Percentiles rank a stretch among this genome's conserved stretches.
Evolutionary conservation across 352 stramenopile genomes (phyloP).

Genomic region (Phytophthora cryptogea): DNA sequence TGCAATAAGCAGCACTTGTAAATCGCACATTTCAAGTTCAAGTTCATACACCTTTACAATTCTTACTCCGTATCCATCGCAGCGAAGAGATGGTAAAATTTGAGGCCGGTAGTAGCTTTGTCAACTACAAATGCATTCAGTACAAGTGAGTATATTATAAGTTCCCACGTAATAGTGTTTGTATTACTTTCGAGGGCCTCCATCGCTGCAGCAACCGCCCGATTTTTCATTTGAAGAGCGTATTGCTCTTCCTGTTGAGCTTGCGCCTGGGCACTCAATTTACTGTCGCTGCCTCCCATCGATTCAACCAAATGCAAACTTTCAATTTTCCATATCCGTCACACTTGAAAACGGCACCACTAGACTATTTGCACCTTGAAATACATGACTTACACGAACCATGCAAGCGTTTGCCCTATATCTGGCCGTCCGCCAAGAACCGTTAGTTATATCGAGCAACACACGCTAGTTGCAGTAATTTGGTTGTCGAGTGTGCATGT

Average conservation of each 20-base stretch:
- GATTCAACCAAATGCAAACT: background rate
- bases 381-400: background rate
- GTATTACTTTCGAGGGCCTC: constrained; percentile 39
- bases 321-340: constrained; percentile 4
- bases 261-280: constrained; percentile 30
- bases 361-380: constrained; percentile 1
- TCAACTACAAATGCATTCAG: constrained; percentile 35
- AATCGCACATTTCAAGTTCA: background rate
- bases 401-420: constrained; percentile 5
- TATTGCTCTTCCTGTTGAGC: constrained; percentile 39
- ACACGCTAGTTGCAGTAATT: background rate
- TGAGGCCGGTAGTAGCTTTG: constrained; percentile 36
- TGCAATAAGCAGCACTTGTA: background rate
- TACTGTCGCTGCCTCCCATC: constrained; percentile 56
- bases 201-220: constrained; percentile 38
- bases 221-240: constrained; percentile 43
- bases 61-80: constrained; percentile 54
- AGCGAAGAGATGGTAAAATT: constrained; percentile 52
- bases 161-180: background rate
- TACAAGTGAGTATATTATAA: background rate
- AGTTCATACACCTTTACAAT: background rate
- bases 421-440: constrained; percentile 15
- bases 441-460: constrained; percentile 10
- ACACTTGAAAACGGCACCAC: background rate
- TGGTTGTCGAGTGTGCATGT: constrained; percentile 9